Conservation (phyloP, 2,329 filamentous ascomycete species). For the Fusarium lateritium region DNA sequence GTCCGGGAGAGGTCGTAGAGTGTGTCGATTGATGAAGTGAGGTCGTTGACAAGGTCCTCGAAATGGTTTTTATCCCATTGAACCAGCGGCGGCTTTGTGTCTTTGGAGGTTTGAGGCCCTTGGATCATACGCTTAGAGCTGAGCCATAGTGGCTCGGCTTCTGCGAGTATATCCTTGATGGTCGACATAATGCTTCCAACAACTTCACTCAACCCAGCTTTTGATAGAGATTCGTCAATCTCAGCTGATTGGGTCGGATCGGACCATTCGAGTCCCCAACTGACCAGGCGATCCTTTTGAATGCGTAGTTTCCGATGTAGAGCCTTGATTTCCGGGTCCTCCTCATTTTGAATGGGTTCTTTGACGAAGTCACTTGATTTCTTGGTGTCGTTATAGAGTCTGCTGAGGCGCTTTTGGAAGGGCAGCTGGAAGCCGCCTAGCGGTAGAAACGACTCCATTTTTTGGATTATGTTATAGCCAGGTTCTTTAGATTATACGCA, state of each 20-base stretch:
- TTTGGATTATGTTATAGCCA: not conserved
- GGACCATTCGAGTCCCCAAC: constrained; percentile 87
- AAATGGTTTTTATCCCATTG: constrained; percentile 81
- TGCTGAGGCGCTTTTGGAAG: constrained; percentile 74
- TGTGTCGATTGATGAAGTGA: constrained; percentile 84
- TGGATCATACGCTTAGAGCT: constrained; percentile 66
- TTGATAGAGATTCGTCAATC: constrained; percentile 79
- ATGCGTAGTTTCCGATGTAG: constrained; percentile 84
- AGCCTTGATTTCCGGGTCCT: constrained; percentile 78
- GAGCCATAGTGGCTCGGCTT: constrained; percentile 80
- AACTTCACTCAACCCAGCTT: constrained; percentile 81
- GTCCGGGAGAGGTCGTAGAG: constrained; percentile 83
- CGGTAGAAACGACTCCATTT: constrained; percentile 68
- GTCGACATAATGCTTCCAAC: constrained; percentile 85
- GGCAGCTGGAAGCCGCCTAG: constrained; percentile 68
- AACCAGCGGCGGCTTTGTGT: constrained; percentile 70
- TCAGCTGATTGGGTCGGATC: constrained; percentile 78
- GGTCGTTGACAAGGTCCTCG: constrained; percentile 79
- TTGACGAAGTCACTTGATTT: constrained; percentile 82
- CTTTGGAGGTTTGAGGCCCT: constrained; percentile 60
- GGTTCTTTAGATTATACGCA: not conserved
- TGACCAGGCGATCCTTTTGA: constrained; percentile 83
- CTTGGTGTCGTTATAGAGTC: constrained; percentile 86
- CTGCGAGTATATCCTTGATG: constrained; percentile 84
- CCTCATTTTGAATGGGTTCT: constrained; percentile 72